phyloP scores from a whole-genome alignment of 768 basidiomycete genomes.

The Auriscalpium orientale region DNA sequence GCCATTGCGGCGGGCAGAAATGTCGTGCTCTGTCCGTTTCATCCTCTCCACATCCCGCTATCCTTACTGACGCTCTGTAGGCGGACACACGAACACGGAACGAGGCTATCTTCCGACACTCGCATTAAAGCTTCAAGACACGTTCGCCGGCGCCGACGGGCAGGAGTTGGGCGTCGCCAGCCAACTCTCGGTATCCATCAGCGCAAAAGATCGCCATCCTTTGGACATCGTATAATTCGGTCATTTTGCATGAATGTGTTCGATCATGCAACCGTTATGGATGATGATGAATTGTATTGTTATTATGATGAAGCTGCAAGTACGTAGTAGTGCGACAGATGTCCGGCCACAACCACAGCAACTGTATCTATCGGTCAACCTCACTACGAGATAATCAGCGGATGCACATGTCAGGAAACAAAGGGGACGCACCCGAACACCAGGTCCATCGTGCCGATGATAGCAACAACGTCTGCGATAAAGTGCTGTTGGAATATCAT shows the following conservation, averaged over 20 bases:
- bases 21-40: conserved; percentile 72
- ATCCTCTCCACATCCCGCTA: neutral
- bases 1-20: conserved; percentile 68
- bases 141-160: conserved; percentile 38
- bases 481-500: conserved; percentile 50
- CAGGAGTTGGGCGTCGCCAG: conserved; percentile 20
- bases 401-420: neutral
- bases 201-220: conserved; percentile 68
- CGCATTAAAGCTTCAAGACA: conserved; percentile 49
- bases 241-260: neutral
- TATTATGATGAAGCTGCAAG: no score
- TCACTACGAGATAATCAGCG: conserved; percentile 25
- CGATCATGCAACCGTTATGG: neutral
- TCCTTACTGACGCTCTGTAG: conserved; percentile 28
- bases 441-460: conserved; percentile 98
- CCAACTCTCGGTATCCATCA: conserved; percentile 57
- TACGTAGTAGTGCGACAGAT: no score
- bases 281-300: neutral
- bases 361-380: conserved; percentile 32
- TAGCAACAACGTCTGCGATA: conserved; percentile 90
- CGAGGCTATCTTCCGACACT: conserved; percentile 83
- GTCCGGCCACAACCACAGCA: neutral
- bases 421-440: conserved; percentile 80
- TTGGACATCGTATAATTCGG: conserved; percentile 47
- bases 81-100: conserved; percentile 93